Base-by-base conservation (phyloP, 1,284 basidiomycete genomes). In the Singerocomus inundabilis region DNA sequence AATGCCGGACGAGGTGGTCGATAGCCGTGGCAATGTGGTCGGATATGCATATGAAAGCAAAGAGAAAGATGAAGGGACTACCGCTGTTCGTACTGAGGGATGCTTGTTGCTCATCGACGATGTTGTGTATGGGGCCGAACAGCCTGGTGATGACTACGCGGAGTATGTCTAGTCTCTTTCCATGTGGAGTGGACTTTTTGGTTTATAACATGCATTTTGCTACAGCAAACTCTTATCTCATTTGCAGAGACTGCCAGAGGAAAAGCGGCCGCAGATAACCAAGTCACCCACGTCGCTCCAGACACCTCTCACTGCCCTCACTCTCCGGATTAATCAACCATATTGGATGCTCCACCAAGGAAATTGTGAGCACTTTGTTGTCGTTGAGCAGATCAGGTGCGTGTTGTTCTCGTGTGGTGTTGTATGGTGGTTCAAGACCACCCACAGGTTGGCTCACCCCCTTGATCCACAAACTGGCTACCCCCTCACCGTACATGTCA, bases 281-380 rank as follows among this genome's bases (percentile, higher is more conserved):
- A 80, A 77, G 49, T 81, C 79, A 5, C 34, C 73, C 8, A 71
- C 67, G 2, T 58, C 76, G 5, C 72, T 84, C 50, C 71, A 79
- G 44, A 79, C 79, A 8, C 55, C 59, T 8, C 68, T 91, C 35
- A 65, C 71, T 1, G 76, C 80, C 2, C 73, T 91, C 29, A 70
- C 72, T 6, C 63, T 90, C 21, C 75, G 82, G 34, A 65, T 88
- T 28, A 79, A 86, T 55, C 75, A 87, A 59, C 90, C 91, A 1
- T 92, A 92, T 58, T 90, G 85, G 81, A 70, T 91, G 48, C 69
- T 91, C 16, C 90, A 93, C 60, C 77, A 80, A 49, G 91, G 90
- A 24, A 84, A 81, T 57, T 91, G 88, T 58, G 89, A 91, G 57
- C 91, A 93, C 61, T 86, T 84, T 62, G 61, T 89, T 32, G 77